Evolutionary conservation across 371 early-diverging fungal genomes (phyloP), one percentile per base, ranked within the genome.

Genomic region (Lichtheimia corymbifera): DNA sequence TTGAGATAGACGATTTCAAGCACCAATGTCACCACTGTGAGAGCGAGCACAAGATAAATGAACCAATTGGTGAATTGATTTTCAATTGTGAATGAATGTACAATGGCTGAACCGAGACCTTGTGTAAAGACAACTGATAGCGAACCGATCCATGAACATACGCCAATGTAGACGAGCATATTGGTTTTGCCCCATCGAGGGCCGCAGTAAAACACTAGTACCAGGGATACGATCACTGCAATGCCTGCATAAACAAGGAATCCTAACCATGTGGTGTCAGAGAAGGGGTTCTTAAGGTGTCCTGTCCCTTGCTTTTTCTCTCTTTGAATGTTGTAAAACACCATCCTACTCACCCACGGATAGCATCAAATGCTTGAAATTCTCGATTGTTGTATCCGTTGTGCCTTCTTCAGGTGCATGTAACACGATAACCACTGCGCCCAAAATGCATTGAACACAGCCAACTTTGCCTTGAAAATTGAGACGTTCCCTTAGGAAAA

Each of bases 1-100:
- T 97, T 97, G 53, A 97, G 90, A 70, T 97, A 97, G 69, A 95
- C 94, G 70, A 97, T 92, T 72, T 97, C 95, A 11, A 90, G 82
- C 20, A 93, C 59, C 25, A 95, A 87, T 25, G 94, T 94, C 17
- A 87, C 76, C 4, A 84, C 66, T 2, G 95, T 93, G 17, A 91
- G 85, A 2, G 80, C 74, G 4, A 90, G 73, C 35, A 95, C 90
- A 18, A 95, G 65, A 62, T 93, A 97, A 18, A 96, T 91, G 61
- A 94, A 94, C 74, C 91, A 86, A 55, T 92, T 85, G 42, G 83
- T 85, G 64, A 97, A 90, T 73, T 97, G 97, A 65, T 96, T 97
- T 30, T 91, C 91, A 6, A 70, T 76, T 0, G 87, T 86, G 68
- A 95, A 82, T 11, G 97, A 93, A 60, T 91, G 87, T 24, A 94